Conservation (phyloP, 371 early-diverging fungal species). For the Mortierella polycephala region DNA sequence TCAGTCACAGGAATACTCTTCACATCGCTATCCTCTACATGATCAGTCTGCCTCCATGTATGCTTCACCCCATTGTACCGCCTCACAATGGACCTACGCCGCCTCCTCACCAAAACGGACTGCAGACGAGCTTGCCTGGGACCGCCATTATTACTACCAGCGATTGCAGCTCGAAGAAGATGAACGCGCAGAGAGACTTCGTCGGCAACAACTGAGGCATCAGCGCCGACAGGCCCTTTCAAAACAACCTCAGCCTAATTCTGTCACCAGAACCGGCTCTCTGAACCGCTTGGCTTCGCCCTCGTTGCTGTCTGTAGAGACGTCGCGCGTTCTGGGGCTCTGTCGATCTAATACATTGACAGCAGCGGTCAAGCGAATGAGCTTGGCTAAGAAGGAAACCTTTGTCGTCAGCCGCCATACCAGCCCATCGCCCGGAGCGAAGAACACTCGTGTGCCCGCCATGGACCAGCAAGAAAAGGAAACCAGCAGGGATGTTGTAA, state of each 20-base stretch:
- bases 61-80: background rate
- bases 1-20: no score
- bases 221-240: background rate
- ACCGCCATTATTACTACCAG: constrained; percentile 34
- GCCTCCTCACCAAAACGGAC: constrained; percentile 9
- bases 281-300: constrained; percentile 27
- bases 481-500: background rate
- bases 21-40: background rate
- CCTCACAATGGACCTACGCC: background rate
- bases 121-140: constrained; percentile 42
- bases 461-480: background rate
- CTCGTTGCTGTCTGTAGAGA: constrained; percentile 23
- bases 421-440: background rate
- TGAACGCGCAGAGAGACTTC: constrained; percentile 5
- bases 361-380: constrained; percentile 4
- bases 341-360: constrained; percentile 30
- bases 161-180: constrained; percentile 30
- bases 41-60: background rate
- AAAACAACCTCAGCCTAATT: constrained; percentile 3
- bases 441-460: background rate
- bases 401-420: background rate
- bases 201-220: constrained; percentile 3
- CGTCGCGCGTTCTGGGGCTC: constrained; percentile 27
- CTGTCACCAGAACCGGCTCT: constrained; percentile 25
- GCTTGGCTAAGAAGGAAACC: background rate